A percentile compares a stretch with the other conserved stretches of the same genome.
These are phyloP conservation scores for Musa troglodytarum DNA, from an alignment of 176 grass and related monocot species.

Conservation along the genomic window DNA sequence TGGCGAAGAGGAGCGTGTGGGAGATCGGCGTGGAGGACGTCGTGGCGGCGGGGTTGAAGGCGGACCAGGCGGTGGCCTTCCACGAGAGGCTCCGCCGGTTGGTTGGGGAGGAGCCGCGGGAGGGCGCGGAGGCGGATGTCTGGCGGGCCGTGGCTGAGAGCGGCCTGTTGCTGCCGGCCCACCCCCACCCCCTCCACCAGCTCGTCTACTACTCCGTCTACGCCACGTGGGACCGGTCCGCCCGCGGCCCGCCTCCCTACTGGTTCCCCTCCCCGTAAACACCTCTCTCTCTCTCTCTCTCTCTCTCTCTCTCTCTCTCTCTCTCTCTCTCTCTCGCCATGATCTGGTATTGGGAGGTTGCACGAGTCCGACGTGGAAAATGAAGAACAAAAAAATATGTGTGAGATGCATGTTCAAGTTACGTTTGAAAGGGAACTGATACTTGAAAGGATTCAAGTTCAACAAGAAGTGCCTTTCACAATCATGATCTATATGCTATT, in stretches of 20 bases:
- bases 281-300: background rate
- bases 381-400: no score
- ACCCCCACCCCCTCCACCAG: slow-evolving; percentile 87
- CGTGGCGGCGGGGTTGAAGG: slow-evolving; percentile 32
- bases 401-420: no score
- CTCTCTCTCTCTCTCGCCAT: background rate
- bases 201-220: slow-evolving; percentile 87
- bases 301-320: background rate
- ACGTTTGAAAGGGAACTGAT: no score
- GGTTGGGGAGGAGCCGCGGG: background rate
- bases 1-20: slow-evolving; percentile 37
- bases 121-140: slow-evolving; percentile 31
- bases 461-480: no score
- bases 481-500: no score
- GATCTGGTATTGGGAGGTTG: background rate
- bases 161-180: slow-evolving; percentile 58
- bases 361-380: no score
- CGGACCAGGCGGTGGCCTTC: slow-evolving; percentile 29
- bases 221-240: slow-evolving; percentile 46
- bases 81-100: slow-evolving; percentile 31
- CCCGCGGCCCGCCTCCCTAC: slow-evolving; percentile 70
- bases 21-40: slow-evolving; percentile 55
- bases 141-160: slow-evolving; percentile 36
- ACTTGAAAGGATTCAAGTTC: no score
- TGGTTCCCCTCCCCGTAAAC: slow-evolving; percentile 82